A percentile compares a stretch with the other conserved stretches of the same genome.
phyloP scores from a whole-genome alignment of 1,284 basidiomycete genomes.

The Austroboletus olivaceoglutinosus region DNA sequence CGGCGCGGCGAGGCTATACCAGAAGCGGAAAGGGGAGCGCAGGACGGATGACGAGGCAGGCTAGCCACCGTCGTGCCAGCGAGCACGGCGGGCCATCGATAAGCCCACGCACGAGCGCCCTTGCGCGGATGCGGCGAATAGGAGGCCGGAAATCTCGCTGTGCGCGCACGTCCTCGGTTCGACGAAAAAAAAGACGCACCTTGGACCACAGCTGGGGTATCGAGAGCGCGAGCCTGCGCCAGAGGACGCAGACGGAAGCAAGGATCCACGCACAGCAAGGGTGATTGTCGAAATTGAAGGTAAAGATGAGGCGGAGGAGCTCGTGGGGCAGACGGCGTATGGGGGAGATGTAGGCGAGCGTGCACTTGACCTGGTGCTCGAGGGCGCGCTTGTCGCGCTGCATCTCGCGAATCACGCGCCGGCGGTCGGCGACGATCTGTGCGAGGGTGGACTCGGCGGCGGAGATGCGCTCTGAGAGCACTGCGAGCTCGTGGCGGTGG shows the following conservation, averaged over 20 bases:
- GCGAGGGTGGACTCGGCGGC: constrained; percentile 53
- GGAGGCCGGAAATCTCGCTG: constrained; percentile 2
- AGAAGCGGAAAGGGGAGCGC: neutral
- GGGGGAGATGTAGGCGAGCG: constrained; percentile 63
- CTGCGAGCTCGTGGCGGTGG: constrained; percentile 35
- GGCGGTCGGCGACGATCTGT: constrained; percentile 54
- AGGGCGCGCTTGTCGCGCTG: constrained; percentile 46
- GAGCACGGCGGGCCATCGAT: constrained; percentile 7
- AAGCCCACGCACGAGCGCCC: constrained; percentile 12
- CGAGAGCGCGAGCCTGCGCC: constrained; percentile 58
- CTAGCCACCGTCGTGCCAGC: neutral
- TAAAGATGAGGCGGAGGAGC: constrained; percentile 62
- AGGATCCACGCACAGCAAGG: constrained; percentile 70
- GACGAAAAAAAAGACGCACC: constrained; percentile 41
- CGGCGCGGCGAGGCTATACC: neutral
- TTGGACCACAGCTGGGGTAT: constrained; percentile 73
- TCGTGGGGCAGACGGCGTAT: constrained; percentile 66
- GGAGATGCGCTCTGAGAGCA: constrained; percentile 40
- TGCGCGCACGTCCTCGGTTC: neutral
- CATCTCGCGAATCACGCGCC: constrained; percentile 51
- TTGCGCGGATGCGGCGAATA: neutral
- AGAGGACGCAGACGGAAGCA: constrained; percentile 58
- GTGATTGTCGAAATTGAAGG: constrained; percentile 62
- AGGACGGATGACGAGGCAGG: neutral
- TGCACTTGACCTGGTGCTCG: constrained; percentile 46